Percentiles rank a stretch among this genome's conserved stretches.
Conservation (phyloP, 208 protist genomes). For the Strigomonas galati region DNA sequence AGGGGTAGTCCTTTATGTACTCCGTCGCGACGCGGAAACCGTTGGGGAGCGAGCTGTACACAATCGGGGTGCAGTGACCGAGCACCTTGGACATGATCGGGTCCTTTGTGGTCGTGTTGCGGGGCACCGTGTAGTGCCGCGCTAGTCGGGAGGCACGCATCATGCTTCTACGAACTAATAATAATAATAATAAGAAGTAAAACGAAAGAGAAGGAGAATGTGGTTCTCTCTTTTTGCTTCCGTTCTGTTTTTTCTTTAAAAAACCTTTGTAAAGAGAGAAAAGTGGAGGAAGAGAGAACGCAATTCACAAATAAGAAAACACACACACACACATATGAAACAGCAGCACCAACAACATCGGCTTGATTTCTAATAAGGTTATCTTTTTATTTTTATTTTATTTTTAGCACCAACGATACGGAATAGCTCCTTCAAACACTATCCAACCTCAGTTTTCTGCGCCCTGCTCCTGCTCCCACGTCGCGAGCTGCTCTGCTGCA, state of each 20-base stretch:
- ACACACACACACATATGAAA: too few species aligned
- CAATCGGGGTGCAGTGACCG: constrained; percentile 69
- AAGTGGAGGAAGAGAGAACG: too few species aligned
- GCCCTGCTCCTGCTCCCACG: neutral
- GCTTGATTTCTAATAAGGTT: too few species aligned
- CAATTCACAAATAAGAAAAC: too few species aligned
- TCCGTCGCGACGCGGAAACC: constrained; percentile 98
- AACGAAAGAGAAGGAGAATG: neutral
- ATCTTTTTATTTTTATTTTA: constrained; percentile 18
- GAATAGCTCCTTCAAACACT: constrained; percentile 4
- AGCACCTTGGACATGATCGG: constrained; percentile 42
- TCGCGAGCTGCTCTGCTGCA: neutral
- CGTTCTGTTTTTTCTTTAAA: too few species aligned
- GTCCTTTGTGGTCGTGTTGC: constrained; percentile 55
- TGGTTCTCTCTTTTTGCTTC: neutral
- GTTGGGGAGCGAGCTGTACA: constrained; percentile 93
- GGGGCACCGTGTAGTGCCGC: constrained; percentile 14
- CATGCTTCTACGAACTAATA: constrained; percentile 12
- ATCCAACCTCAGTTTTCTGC: constrained; percentile 9
- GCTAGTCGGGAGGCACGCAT: neutral
- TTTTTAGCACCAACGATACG: too few species aligned
- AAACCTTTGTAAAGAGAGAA: too few species aligned
- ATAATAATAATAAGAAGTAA: neutral
- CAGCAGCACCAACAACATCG: too few species aligned
- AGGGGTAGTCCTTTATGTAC: constrained; percentile 84